phyloP scores from a whole-genome alignment of 2,329 filamentous ascomycete species.

The Talaromyces sp. region DNA sequence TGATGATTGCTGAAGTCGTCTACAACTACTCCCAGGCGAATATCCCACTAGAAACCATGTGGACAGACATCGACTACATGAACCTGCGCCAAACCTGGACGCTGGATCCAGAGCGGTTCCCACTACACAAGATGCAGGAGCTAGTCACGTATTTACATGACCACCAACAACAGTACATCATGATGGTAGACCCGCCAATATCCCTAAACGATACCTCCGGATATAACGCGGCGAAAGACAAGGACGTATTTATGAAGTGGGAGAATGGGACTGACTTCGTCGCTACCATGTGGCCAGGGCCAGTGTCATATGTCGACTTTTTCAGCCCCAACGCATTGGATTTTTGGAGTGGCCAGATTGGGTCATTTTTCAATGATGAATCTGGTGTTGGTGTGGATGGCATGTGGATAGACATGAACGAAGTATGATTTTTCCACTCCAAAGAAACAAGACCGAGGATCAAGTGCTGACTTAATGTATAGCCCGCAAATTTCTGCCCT shows the following conservation, averaged over 20 bases:
- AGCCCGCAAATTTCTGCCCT: conserved; percentile 47
- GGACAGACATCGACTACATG: conserved; percentile 44
- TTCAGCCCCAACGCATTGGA: conserved; percentile 58
- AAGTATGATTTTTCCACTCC: conserved; percentile 24
- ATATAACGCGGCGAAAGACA: conserved; percentile 58
- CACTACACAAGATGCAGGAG: conserved; percentile 51
- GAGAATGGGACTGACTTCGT: conserved; percentile 52
- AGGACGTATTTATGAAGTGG: conserved; percentile 49
- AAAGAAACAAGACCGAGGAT: background rate
- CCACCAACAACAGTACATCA: conserved; percentile 63
- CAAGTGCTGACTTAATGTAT: background rate
- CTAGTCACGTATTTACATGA: conserved; percentile 62
- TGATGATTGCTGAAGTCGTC: conserved; percentile 38
- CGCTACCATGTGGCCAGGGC: conserved; percentile 71
- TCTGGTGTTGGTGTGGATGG: conserved; percentile 70
- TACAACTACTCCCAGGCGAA: conserved; percentile 38
- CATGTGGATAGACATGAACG: conserved; percentile 71
- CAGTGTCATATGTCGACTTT: conserved; percentile 71
- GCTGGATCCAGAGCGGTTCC: conserved; percentile 34
- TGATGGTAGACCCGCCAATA: conserved; percentile 67
- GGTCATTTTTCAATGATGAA: conserved; percentile 57
- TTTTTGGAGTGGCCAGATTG: conserved; percentile 69
- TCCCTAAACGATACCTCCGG: conserved; percentile 24
- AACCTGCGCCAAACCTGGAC: conserved; percentile 33
- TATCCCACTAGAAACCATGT: conserved; percentile 43